Base-by-base conservation (phyloP, 2,329 filamentous ascomycete species). In the Aspergillus udagawae region DNA sequence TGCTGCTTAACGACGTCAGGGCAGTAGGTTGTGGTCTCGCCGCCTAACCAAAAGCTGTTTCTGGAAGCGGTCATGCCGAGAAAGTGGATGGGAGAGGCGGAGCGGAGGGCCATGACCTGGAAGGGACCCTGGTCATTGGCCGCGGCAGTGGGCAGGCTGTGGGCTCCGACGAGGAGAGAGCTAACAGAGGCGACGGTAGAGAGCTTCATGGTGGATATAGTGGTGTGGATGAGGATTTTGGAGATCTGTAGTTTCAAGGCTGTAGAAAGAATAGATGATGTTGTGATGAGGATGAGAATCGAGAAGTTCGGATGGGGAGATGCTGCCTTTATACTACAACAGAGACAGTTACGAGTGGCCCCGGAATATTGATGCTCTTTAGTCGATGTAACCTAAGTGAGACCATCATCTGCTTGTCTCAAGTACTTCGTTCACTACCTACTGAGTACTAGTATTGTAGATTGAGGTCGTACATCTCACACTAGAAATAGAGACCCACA, bases 11-110 rank as follows among this genome's bases (percentile, higher is more conserved):
- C 68, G 4, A 66, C 52, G 3, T 63, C 58, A 1, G 82, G 81
- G 67, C 81, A 84, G 68, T 80, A 83, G 32, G 76, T 75, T 5
- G 72, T 64, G 9, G 80, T 70, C 4, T 69, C 57, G 17, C 75
- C 75, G 25, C 80, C 81, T 52, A 84, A 70, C 63, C 70, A 82
- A 73, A 85, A 82, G 53, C 73, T 71, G 28, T 67, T 63, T 23
- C 74, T 74, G 20, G 70, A 69, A 41, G 82, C 81, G 44, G 77
- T 77, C 57, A 84, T 67, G 12, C 71, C 62, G 32, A 71, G 70
- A 12, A 77, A 67, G 65, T 85, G 79, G 60, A 84, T 74, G 27
- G 75, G 75, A 3, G 78, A 79, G 48, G 70, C 77, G 51, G 75
- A 77, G 64, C 75, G 77, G 49, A 73, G 63, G 66, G 76, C 70